These are phyloP conservation scores for Trypanosoma melophagium DNA, from an alignment of 208 protist genomes.

Conservation along the genomic window DNA sequence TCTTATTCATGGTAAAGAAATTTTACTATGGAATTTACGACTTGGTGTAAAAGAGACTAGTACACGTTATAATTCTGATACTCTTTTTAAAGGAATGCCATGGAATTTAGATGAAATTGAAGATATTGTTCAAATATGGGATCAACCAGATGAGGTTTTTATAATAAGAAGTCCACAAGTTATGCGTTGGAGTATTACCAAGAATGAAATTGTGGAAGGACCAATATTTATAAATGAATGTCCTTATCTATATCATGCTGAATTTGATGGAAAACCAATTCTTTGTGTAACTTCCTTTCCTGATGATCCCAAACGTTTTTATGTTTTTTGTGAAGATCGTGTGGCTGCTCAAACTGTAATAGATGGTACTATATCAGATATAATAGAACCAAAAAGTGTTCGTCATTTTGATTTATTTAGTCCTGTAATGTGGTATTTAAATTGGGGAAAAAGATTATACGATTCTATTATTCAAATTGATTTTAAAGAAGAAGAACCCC, in stretches of 20 bases:
- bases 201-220: constrained; percentile 13
- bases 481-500: constrained; percentile 31
- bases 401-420: constrained; percentile 31
- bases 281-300: constrained; percentile 35
- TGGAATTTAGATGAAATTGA: constrained; percentile 37
- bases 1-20: constrained; percentile 39
- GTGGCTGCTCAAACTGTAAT: constrained; percentile 23
- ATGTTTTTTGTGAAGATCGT: constrained; percentile 34
- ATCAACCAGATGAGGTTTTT: constrained; percentile 30
- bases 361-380: not conserved
- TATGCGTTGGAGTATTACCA: constrained; percentile 28
- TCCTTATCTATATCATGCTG: constrained; percentile 21
- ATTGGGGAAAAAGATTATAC: constrained; percentile 29
- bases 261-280: constrained; percentile 26
- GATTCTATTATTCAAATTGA: constrained; percentile 30
- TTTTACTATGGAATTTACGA: constrained; percentile 63
- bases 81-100: constrained; percentile 39
- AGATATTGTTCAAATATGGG: constrained; percentile 53
- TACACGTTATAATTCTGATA: constrained; percentile 16
- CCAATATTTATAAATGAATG: constrained; percentile 25
- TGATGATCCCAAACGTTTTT: constrained; percentile 26
- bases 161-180: constrained; percentile 28
- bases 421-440: constrained; percentile 26
- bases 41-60: constrained; percentile 11
- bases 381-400: constrained; percentile 14